Evolutionary conservation across 805 yeast genomes (phyloP).

Genomic region (Pichia exigua): DNA sequence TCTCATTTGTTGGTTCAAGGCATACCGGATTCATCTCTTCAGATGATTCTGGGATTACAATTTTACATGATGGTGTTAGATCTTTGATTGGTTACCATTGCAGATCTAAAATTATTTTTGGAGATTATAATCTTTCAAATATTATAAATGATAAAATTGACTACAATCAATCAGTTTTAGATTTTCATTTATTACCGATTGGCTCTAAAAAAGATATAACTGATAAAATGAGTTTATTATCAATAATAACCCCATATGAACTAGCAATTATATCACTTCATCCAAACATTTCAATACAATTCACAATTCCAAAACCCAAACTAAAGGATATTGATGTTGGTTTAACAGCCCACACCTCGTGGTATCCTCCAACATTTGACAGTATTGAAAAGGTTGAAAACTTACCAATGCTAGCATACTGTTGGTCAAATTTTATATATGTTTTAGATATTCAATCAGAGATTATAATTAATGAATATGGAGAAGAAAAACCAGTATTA

Average conservation of each 20-base stretch:
- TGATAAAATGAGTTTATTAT: constrained; percentile 52
- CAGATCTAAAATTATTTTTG: constrained; percentile 44
- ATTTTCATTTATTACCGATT: constrained; percentile 47
- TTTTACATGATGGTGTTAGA: constrained; percentile 57
- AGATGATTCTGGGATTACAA: constrained; percentile 49
- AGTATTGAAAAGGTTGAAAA: constrained; percentile 22
- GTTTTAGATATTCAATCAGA: constrained; percentile 35
- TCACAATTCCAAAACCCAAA: constrained; percentile 43
- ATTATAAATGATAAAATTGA: neutral
- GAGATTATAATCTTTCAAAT: constrained; percentile 31
- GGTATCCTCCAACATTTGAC: constrained; percentile 51
- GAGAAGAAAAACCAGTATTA: constrained; percentile 20
- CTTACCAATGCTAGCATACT: constrained; percentile 49
- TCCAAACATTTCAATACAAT: constrained; percentile 45
- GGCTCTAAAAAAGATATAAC: constrained; percentile 40
- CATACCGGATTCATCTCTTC: constrained; percentile 50
- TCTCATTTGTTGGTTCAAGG: constrained; percentile 42
- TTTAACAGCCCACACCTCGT: constrained; percentile 41
- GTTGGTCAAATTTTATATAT: constrained; percentile 56
- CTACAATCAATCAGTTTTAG: constrained; percentile 25
- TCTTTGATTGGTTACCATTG: constrained; percentile 45
- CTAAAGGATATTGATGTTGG: constrained; percentile 24
- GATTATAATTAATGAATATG: constrained; percentile 20
- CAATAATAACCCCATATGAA: constrained; percentile 46
- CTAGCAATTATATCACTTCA: constrained; percentile 48